These are phyloP conservation scores for Tubosaeta brunneosetosa DNA, from an alignment of 768 basidiomycete species.

Conservation along the genomic window DNA sequence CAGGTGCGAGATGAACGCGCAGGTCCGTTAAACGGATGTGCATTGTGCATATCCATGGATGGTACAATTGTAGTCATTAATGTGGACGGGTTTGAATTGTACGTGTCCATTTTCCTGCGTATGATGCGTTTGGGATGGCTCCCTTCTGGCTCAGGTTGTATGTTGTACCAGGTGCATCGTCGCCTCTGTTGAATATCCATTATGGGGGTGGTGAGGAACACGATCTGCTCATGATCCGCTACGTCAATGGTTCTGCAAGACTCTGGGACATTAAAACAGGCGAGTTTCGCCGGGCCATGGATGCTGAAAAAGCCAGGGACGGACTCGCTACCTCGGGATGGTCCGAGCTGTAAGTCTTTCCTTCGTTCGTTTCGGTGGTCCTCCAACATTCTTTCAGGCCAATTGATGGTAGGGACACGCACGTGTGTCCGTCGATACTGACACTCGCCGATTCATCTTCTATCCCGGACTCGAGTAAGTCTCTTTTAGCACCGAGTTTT, in stretches of 20 bases:
- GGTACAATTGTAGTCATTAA: conserved; percentile 82
- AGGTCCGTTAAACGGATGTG: conserved; percentile 60
- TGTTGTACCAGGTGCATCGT: conserved; percentile 76
- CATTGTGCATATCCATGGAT: conserved; percentile 68
- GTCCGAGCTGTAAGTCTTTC: conserved; percentile 55
- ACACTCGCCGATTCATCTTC: conserved; percentile 17
- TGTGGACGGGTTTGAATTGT: conserved; percentile 77
- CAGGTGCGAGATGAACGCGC: conserved; percentile 47
- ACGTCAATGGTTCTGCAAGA: conserved; percentile 70
- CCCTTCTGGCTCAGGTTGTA: conserved; percentile 49
- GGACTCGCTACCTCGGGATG: conserved; percentile 69
- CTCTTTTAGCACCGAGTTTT: conserved; percentile 11
- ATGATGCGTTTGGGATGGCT: not conserved
- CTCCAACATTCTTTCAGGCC: conserved; percentile 11
- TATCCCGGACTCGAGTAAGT: conserved; percentile 24
- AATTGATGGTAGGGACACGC: conserved; percentile 26
- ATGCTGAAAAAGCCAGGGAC: conserved; percentile 69
- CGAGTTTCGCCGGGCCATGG: conserved; percentile 85
- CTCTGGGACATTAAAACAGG: conserved; percentile 82
- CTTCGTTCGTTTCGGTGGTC: not conserved
- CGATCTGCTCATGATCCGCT: conserved; percentile 72
- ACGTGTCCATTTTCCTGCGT: conserved; percentile 28
- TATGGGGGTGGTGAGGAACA: conserved; percentile 43
- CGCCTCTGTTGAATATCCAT: conserved; percentile 59
- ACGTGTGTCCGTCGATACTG: conserved; percentile 22